A percentile compares a stretch with the other conserved stretches of the same genome.
These are phyloP conservation scores for Xerophyta viscosa DNA, from an alignment of 106 monocot genomes.

Conservation along the genomic window DNA sequence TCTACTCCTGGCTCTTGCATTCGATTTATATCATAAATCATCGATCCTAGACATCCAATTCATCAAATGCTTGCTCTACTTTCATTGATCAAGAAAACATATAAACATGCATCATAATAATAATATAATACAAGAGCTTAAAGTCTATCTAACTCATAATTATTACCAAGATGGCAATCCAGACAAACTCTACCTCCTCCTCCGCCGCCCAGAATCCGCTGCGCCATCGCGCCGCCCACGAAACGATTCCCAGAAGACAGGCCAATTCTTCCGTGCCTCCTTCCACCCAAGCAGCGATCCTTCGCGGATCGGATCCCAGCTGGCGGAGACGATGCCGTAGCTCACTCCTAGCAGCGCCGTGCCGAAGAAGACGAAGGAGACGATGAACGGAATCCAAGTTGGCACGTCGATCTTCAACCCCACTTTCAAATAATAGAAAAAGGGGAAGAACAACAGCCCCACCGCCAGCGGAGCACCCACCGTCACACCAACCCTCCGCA, in stretches of 20 bases:
- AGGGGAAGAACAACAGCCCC: slow-evolving; percentile 84
- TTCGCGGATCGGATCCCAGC: slow-evolving; percentile 90
- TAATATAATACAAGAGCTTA: too few species aligned
- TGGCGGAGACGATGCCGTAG: slow-evolving; percentile 94
- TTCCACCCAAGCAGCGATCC: slow-evolving; percentile 91
- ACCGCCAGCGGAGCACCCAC: slow-evolving; percentile 63
- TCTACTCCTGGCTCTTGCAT: too few species aligned
- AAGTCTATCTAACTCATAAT: too few species aligned
- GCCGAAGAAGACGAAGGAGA: slow-evolving; percentile 97
- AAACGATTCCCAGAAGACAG: slow-evolving; percentile 94
- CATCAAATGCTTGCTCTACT: too few species aligned
- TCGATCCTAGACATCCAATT: too few species aligned
- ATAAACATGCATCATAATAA: too few species aligned
- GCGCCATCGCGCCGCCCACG: too few species aligned
- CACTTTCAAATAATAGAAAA: slow-evolving; percentile 92
- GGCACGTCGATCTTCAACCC: slow-evolving; percentile 75
- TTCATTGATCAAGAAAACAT: too few species aligned
- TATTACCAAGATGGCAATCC: too few species aligned
- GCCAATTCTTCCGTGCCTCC: slow-evolving; percentile 89
- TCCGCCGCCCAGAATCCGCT: too few species aligned
- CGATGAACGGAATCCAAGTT: slow-evolving; percentile 75
- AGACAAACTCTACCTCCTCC: too few species aligned
- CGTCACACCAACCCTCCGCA: slow-evolving; percentile 69
- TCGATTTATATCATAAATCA: too few species aligned
- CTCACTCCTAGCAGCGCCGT: slow-evolving; percentile 72